Conservation (phyloP, 2,329 filamentous ascomycete genomes). For the Mycosphaerella arachidis region DNA sequence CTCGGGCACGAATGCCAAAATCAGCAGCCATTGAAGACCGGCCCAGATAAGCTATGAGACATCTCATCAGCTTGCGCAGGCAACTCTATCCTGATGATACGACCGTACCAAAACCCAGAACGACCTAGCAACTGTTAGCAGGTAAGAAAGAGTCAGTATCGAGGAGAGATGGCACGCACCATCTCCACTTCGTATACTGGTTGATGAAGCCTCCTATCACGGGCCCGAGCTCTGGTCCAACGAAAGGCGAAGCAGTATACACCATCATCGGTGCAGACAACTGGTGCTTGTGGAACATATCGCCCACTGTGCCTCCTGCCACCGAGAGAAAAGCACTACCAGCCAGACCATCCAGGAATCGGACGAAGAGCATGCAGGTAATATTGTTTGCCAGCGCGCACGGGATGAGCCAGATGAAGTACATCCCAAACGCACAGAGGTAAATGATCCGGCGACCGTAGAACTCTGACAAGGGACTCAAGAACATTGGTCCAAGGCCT, state of each 20-base stretch:
- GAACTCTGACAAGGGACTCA: constrained; percentile 62
- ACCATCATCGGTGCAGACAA: constrained; percentile 80
- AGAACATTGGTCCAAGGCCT: constrained; percentile 53
- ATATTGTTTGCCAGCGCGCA: constrained; percentile 67
- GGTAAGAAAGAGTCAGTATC: neutral
- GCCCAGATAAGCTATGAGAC: constrained; percentile 66
- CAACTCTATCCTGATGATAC: neutral
- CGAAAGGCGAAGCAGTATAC: constrained; percentile 57
- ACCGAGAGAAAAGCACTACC: constrained; percentile 62
- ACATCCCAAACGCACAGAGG: constrained; percentile 59
- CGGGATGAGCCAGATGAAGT: constrained; percentile 58
- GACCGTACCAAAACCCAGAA: constrained; percentile 65
- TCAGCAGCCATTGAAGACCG: constrained; percentile 56
- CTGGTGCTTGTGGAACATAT: constrained; percentile 65
- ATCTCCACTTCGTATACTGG: constrained; percentile 66
- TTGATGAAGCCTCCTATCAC: constrained; percentile 78
- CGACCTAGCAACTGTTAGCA: constrained; percentile 43
- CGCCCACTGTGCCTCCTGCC: constrained; percentile 74
- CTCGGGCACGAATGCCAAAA: constrained; percentile 74
- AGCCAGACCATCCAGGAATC: constrained; percentile 72
- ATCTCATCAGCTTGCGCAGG: neutral
- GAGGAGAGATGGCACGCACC: constrained; percentile 29
- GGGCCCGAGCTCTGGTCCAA: constrained; percentile 54
- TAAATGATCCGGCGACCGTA: constrained; percentile 65
- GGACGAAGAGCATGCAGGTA: constrained; percentile 61